phyloP scores from a whole-genome alignment of 257 asterid species.

The Haberlea rhodopensis region DNA sequence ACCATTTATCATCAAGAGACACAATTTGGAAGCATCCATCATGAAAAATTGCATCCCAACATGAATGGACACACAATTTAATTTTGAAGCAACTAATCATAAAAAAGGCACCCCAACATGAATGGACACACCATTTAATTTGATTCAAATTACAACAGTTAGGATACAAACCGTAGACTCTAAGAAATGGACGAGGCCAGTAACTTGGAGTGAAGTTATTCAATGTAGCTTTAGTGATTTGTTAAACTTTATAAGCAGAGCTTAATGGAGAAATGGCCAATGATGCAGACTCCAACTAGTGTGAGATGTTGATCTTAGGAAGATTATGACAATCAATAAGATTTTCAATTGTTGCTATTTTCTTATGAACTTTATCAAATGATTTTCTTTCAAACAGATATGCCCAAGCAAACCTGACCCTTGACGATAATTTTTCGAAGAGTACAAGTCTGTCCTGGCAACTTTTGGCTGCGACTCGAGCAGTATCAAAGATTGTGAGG shows the following conservation, averaged over 20 bases:
- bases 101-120: too few relatives aligned
- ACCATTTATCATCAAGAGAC: too few relatives aligned
- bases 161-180: background rate
- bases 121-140: too few relatives aligned
- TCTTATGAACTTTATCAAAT: background rate
- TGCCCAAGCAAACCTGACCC: constrained; percentile 89
- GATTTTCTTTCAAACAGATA: constrained; percentile 39
- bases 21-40: too few relatives aligned
- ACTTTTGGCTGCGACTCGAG: constrained; percentile 65
- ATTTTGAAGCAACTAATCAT: too few relatives aligned
- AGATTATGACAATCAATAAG: background rate
- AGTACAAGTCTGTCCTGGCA: constrained; percentile 61
- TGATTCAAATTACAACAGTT: too few relatives aligned
- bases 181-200: too few relatives aligned
- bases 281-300: too few relatives aligned
- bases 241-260: background rate
- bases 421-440: constrained; percentile 67
- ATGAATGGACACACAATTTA: too few relatives aligned
- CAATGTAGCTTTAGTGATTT: background rate
- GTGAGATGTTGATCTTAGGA: background rate
- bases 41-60: too few relatives aligned
- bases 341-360: background rate
- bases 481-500: constrained; percentile 77
- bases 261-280: too few relatives aligned
- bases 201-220: background rate